Evolutionary conservation across 108 stramenopile species (phyloP).

Genomic region (Parmales sp.): DNA sequence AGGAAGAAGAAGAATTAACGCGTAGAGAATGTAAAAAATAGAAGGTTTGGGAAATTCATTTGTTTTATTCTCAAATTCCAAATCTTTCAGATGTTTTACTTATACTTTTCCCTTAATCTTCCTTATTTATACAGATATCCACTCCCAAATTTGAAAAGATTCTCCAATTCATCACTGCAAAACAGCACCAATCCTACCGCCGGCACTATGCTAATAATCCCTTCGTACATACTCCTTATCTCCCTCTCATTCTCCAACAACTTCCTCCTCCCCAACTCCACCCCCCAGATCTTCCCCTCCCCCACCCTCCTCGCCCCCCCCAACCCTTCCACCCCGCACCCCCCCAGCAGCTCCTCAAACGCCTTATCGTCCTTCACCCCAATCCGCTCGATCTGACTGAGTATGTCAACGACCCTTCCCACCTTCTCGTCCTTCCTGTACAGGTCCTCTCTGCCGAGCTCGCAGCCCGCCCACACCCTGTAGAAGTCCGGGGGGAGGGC

Average conservation of each 20-base stretch:
- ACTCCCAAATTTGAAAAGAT: background rate
- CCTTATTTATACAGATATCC: background rate
- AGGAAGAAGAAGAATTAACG: background rate
- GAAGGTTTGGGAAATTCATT: background rate
- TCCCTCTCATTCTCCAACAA: too few relatives aligned
- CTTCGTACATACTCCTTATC: too few relatives aligned
- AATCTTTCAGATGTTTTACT: background rate
- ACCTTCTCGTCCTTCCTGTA: background rate
- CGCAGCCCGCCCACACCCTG: too few relatives aligned
- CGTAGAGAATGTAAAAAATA: background rate
- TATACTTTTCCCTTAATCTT: background rate
- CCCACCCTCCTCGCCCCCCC: background rate
- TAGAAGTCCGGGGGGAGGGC: too few relatives aligned
- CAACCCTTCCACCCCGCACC: background rate
- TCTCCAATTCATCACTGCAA: background rate
- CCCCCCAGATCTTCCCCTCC: background rate
- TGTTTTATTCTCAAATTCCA: background rate
- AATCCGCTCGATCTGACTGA: background rate
- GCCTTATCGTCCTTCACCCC: background rate
- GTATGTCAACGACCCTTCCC: background rate
- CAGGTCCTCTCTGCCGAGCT: too few relatives aligned
- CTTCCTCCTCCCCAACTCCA: background rate
- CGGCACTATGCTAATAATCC: background rate
- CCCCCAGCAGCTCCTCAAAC: background rate
- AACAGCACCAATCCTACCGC: background rate